Percentiles rank a stretch among this genome's conserved stretches.
Conservation (phyloP, 139 green algal genomes). For the Zygnema circumcarinatum region DNA sequence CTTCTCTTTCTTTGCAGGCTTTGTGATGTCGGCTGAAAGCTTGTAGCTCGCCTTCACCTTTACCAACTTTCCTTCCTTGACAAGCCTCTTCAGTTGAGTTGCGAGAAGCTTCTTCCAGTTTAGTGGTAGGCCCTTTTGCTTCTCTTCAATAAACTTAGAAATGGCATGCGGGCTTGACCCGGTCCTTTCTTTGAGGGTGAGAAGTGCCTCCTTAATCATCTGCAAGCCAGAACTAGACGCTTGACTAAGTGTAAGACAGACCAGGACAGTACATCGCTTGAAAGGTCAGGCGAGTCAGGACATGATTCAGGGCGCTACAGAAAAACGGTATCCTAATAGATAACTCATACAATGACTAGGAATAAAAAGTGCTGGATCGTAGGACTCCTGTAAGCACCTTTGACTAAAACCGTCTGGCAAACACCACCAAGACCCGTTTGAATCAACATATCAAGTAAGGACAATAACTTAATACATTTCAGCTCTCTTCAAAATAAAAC, state of each 20-base stretch:
- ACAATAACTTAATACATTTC: background rate
- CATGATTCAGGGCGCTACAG: background rate
- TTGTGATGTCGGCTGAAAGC: slow-evolving; percentile 28
- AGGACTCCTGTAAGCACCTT: background rate
- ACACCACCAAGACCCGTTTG: no score
- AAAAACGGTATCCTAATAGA: background rate
- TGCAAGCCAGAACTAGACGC: background rate
- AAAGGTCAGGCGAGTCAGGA: no score
- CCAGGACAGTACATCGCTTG: background rate
- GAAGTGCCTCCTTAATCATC: slow-evolving; percentile 11
- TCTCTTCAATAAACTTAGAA: slow-evolving; percentile 19
- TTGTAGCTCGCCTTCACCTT: slow-evolving; percentile 54
- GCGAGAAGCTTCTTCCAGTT: slow-evolving; percentile 80
- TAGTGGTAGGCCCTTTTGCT: slow-evolving; percentile 79
- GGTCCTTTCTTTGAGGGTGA: background rate
- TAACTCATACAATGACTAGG: background rate
- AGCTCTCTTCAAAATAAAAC: background rate
- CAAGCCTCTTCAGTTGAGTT: slow-evolving; percentile 64
- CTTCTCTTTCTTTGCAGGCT: slow-evolving; percentile 71
- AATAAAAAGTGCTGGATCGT: background rate
- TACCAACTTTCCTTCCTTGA: slow-evolving; percentile 34
- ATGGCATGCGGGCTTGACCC: slow-evolving; percentile 26
- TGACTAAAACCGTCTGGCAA: background rate
- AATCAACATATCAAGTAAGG: background rate
- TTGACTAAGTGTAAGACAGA: background rate